Conservation (phyloP, 805 yeast species). For the Candida chauliodis region DNA sequence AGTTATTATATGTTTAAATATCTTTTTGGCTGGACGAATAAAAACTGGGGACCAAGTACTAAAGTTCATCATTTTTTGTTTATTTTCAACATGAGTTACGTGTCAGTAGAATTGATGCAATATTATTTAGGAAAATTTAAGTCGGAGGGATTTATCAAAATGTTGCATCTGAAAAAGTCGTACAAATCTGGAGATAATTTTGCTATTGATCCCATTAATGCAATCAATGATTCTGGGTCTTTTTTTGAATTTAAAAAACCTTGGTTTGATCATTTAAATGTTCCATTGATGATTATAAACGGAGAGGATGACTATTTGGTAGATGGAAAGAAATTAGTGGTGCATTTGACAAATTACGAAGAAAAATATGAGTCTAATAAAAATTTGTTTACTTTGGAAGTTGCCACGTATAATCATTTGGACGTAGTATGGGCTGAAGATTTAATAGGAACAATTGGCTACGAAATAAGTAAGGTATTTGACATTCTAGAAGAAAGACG, state of each 20-base stretch:
- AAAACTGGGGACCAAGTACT: conserved; percentile 60
- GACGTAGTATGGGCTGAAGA: conserved; percentile 94
- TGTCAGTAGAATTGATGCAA: conserved; percentile 75
- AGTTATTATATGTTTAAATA: conserved; percentile 84
- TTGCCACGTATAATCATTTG: conserved; percentile 74
- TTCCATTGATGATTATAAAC: conserved; percentile 64
- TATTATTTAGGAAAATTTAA: conserved; percentile 75
- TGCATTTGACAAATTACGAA: conserved; percentile 65
- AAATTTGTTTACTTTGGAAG: conserved; percentile 35
- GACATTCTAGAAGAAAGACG: background rate
- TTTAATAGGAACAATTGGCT: conserved; percentile 62
- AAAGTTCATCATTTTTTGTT: conserved; percentile 69
- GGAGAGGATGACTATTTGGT: conserved; percentile 78
- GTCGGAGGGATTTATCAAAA: conserved; percentile 38
- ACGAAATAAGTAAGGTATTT: conserved; percentile 14
- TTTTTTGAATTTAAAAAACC: conserved; percentile 49
- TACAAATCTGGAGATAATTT: conserved; percentile 27
- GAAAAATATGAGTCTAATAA: conserved; percentile 32
- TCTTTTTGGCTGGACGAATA: conserved; percentile 83
- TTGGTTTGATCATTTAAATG: conserved; percentile 47
- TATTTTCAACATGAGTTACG: conserved; percentile 79
- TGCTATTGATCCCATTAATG: conserved; percentile 18
- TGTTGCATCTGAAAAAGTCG: conserved; percentile 29
- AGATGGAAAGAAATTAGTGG: conserved; percentile 62
- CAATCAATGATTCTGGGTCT: conserved; percentile 31